phyloP scores from a whole-genome alignment of 371 early-diverging fungal species.

The Catenaria anguillulae region DNA sequence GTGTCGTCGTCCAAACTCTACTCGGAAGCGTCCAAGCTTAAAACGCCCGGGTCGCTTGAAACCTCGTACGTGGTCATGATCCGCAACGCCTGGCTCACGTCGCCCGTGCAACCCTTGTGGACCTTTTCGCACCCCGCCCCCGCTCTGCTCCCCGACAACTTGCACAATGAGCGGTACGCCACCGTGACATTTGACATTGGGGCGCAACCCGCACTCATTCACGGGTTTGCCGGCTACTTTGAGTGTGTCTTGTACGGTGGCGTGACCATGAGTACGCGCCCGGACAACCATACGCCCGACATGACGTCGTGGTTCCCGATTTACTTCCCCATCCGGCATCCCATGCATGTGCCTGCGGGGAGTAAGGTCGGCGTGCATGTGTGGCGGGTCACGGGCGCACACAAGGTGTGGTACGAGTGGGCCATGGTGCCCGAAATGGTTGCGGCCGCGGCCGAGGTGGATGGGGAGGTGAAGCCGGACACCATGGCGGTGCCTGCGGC shows the following conservation, averaged over 20 bases:
- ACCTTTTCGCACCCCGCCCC: slow-evolving; percentile 63
- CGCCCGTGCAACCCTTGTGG: slow-evolving; percentile 58
- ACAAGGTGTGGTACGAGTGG: slow-evolving; percentile 96
- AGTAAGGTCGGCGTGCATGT: slow-evolving; percentile 50
- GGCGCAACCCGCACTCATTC: slow-evolving; percentile 24
- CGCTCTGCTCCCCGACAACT: slow-evolving; percentile 28
- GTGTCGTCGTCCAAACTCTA: slow-evolving; percentile 65
- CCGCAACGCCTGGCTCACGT: slow-evolving; percentile 35
- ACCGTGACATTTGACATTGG: slow-evolving; percentile 33
- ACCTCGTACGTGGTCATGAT: slow-evolving; percentile 91
- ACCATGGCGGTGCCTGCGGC: not conserved
- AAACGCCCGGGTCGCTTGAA: slow-evolving; percentile 50
- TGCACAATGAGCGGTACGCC: slow-evolving; percentile 50
- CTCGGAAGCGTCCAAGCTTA: slow-evolving; percentile 28
- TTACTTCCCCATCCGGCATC: slow-evolving; percentile 70
- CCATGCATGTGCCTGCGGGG: slow-evolving; percentile 45
- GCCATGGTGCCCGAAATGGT: slow-evolving; percentile 21
- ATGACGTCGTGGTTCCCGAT: slow-evolving; percentile 98
- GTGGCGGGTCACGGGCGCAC: slow-evolving; percentile 58
- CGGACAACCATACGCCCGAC: slow-evolving; percentile 62
- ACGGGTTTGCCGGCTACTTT: slow-evolving; percentile 92
- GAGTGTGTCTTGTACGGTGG: slow-evolving; percentile 71
- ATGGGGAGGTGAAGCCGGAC: not conserved
- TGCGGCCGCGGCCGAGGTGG: slow-evolving; percentile 12
- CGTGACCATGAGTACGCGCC: slow-evolving; percentile 68